Base-by-base conservation (phyloP, 345 rosid species). In the Pistacia integerrima region DNA sequence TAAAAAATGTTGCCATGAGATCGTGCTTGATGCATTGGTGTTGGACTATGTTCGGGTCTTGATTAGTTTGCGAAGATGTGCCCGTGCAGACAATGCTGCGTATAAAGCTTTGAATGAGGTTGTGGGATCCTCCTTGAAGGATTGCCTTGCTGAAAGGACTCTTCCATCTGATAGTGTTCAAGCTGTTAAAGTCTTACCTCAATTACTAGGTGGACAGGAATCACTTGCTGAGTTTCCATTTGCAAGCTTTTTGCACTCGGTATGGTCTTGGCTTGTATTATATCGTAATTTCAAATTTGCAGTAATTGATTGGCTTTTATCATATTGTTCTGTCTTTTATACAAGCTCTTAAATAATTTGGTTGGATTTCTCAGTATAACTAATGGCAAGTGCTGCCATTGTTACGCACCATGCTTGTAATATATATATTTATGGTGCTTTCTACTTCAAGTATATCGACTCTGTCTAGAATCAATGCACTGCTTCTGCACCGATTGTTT, bases 211-310 rank as follows among this genome's bases (percentile, higher is more conserved):
- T 75, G 90, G 85, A 75, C 90, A 90, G 82, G 92, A 90, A 80
- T 92, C 99, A 57, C 91, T 96, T 51, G 97, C 97, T 74, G 98
- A 93, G 86, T 96, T 96, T 81, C 99, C 99, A 65, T 88, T 73
- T 72, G 93, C 97, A 68, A 88, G 97, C 86, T 91, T 93, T 82
- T 83, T 96, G 62, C 91, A 92, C 76, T 76, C 89, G 89, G 99
- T 94, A 91, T 72, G 64, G 36, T 59, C 61, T 78, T 75, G 62
- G 38, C 76, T 54, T 65, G 8, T 67, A n/a, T 56, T 73, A 14
- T 33, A 59, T 48, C 41, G 4, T 41, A 48, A 13, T 68, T 65
- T 18, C 5, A 5, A 18, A 17, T 30, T 68, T 68, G 36, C 44
- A 25, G 38, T n/a, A 51, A 65, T 30, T 73, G 67, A 62, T 16